Evolutionary conservation across 2,329 filamentous ascomycete species (phyloP), one percentile per base, ranked within the genome.

Genomic region (Whalleya microplaca): DNA sequence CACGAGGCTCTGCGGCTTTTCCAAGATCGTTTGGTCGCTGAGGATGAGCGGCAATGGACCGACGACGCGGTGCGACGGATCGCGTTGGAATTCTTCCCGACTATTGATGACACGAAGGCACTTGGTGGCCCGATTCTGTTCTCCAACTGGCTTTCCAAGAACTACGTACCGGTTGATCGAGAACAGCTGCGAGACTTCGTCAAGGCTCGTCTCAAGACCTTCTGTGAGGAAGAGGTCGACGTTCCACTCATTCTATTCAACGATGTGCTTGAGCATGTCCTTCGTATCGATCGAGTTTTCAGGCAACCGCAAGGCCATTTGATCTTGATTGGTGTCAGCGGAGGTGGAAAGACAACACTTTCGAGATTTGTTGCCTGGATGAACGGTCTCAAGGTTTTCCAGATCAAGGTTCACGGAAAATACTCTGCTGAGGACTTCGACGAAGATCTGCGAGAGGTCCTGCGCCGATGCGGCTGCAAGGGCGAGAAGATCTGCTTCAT

Each of bases 401-500:
- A 99, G 77, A 99, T 99, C 83, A 99, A 99, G 81, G 95, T 99
- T 0, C 95, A 99, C 69, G 95, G 95, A 63, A 97, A 94, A 72
- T 99, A 99, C 76, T 97, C 95, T 16, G 91, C 91, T 1, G 95
- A 98, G 72, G 95, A 99, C 76, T 99, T 99, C 71, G 95, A 99
- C 71, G 96, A 99, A 56, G 95, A 99, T 73, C 80, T 99, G 37
- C 86, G 96, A 63, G 94, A 93, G 71, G 95, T 99, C 8, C 85
- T 99, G 41, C 89, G 95, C 45, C 86, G 95, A 55, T 96, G 92
- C 66, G 95, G 95, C 61, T 98, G 94, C 80, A 97, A 97, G 80
- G 95, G 95, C 37, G 95, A 99, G 73, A 98, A 98, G 81, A 96
- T 99, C 47, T 99, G 96, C 78, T 99, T 99, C 80, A 97, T 99